Base-by-base conservation (phyloP, 768 basidiomycete species). In the Chiua virens region DNA sequence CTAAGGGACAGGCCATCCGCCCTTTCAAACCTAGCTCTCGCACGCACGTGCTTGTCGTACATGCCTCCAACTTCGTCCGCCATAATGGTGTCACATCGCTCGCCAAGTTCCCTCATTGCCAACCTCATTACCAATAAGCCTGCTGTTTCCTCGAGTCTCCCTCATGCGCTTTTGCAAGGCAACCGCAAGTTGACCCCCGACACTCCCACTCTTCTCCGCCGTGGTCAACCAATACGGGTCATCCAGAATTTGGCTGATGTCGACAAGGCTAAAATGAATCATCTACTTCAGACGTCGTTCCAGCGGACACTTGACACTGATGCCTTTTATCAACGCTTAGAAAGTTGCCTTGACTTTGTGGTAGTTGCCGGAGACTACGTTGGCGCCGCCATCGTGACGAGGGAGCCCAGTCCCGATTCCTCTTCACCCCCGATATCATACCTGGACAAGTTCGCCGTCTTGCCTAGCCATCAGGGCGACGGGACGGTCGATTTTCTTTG, bases 401-500 rank as follows among this genome's bases (percentile, higher is more conserved):
- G 79, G 52, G 81, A 85, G 52, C 60, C 68, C 28, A 66, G 67
- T 45, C 61, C 77, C n/a, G 70, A 58, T 32, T 44, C 56, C 36
- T 55, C 62, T 28, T 53, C 57, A 35, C 50, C 65, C 20, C 80
- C 86, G 7, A 83, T 96, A 53, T 86, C 90, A 15, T 99, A 99
- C 71, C 83, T 99, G 42, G 97, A 99, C 78, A 99, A 99, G 73
- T 99, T 99, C 67, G 96, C 95, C 15, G 94, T 99, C 36, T 78
- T 95, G 35, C 97, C 97, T 3, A 85, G 78, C 53, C 85, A 98
- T 64, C 97, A 99, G 70, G 97, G 97, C 20, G 96, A 98, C 62
- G 97, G 97, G 17, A 98, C 97, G 1, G 97, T 98, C 51, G 97
- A 99, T 73, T 99, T 99, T 75, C 75, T 99, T 34, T 99, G 97